phyloP scores from a whole-genome alignment of 75 land plant genomes.

The Sequoia sempervirens region DNA sequence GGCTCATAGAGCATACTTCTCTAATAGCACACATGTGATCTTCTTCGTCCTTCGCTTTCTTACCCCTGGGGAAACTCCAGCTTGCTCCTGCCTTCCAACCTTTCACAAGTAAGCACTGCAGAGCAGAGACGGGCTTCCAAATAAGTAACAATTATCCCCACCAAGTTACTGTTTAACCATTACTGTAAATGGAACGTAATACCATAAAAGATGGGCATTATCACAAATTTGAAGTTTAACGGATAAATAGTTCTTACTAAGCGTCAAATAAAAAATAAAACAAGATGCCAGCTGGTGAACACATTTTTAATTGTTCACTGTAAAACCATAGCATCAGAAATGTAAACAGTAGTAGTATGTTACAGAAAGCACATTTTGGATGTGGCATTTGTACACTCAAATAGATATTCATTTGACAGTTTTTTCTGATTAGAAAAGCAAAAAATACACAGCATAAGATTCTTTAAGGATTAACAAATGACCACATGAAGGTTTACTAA shows the following conservation, averaged over 20 bases:
- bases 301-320: neutral
- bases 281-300: neutral
- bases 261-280: neutral
- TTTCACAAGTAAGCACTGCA: conserved; percentile 91
- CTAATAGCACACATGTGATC: conserved; percentile 84
- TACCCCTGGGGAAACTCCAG: conserved; percentile 99
- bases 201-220: neutral
- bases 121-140: neutral
- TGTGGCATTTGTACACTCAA: neutral
- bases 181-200: neutral
- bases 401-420: neutral
- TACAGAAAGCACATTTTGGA: neutral
- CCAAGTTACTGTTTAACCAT: neutral
- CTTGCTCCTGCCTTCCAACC: conserved; percentile 99
- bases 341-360: neutral
- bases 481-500: neutral
- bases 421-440: neutral
- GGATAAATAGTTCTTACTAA: neutral
- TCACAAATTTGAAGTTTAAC: neutral
- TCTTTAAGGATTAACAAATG: neutral
- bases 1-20: conserved; percentile 51
- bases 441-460: no score
- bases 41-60: conserved; percentile 95
- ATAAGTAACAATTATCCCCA: neutral
- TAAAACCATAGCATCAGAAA: neutral